phyloP scores from a whole-genome alignment of 1,284 basidiomycete genomes.

The Butyriboletus appendiculatus region DNA sequence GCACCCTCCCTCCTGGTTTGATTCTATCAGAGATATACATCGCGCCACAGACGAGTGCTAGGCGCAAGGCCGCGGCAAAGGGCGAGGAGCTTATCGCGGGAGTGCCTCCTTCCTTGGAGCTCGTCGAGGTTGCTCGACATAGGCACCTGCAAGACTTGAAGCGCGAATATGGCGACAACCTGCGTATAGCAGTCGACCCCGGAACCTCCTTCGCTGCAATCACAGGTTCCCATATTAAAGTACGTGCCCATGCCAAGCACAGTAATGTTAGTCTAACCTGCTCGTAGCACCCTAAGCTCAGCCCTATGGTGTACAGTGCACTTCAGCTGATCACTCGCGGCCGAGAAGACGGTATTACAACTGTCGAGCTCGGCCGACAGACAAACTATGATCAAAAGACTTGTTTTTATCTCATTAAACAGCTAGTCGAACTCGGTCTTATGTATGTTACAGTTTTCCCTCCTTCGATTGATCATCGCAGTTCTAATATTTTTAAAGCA shows the following conservation, averaged over 20 bases:
- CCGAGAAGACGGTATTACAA: conserved; percentile 74
- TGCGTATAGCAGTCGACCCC: conserved; percentile 76
- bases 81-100: conserved; percentile 49
- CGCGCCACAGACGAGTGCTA: conserved; percentile 68
- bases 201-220: conserved; percentile 76
- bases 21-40: conserved; percentile 71
- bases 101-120: conserved; percentile 46
- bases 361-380: conserved; percentile 73
- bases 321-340: conserved; percentile 85
- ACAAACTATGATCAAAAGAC: conserved; percentile 90
- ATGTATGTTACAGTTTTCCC: conserved; percentile 52
- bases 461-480: not conserved
- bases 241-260: conserved; percentile 37
- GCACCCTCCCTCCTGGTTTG: conserved; percentile 56
- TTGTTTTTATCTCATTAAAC: conserved; percentile 81
- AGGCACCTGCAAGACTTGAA: conserved; percentile 55
- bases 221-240: conserved; percentile 80
- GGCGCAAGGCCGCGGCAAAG: conserved; percentile 59
- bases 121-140: conserved; percentile 55
- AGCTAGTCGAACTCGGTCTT: conserved; percentile 69
- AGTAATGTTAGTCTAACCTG: conserved; percentile 5
- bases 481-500: conserved; percentile 40
- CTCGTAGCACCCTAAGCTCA: conserved; percentile 70
- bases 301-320: conserved; percentile 81
- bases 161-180: conserved; percentile 53